Base-by-base conservation (phyloP, 768 basidiomycete species). In the Trametes gibbosa region DNA sequence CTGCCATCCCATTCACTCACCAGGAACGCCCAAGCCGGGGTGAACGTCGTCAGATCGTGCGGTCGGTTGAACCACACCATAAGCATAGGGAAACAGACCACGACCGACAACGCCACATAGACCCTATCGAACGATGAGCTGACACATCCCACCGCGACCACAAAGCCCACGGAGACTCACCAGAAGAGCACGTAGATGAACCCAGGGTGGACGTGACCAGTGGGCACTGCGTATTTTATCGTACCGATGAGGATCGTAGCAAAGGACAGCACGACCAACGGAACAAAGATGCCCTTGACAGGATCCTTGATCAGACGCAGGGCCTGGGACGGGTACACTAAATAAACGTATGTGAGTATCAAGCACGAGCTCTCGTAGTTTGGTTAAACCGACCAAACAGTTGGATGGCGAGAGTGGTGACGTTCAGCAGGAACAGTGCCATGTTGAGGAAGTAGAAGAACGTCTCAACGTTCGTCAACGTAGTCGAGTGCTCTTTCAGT, bases 11-110 rank as follows among this genome's bases (percentile, higher is more conserved):
- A 23, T 24, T 63, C 13, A 68, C 74, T 45, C 46, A 78, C 77
- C 62, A 79, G 61, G 63, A 74, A 72, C 17, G 72, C 73, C 70
- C 72, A 73, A 0, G 72, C 72, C 0, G 72, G 71, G 5, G 73
- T 73, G 61, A 80, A 79, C 21, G 72, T 70, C 13, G 61, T 66
- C 52, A 80, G 53, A 40, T 80, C 78, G 59, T 80, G 79, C 5
- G 79, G 76, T 49, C 76, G 66, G 53, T 78, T 78, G 67, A 76
- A 80, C 78, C 77, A 81, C 43, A 80, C 75, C 74, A 78, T 76
- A 50, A 80, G 65, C 79, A 80, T 79, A 6, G 76, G 75, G 61
- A 80, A 75, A 58, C 76, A 79, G 9, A 77, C 73, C 4, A 73
- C 9, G 24, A 76, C 45, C 1, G 77, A 64, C 9, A 77, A 67